Conservation (phyloP, 2,329 filamentous ascomycete species). For the Phaeosphaeriaceae sp. region DNA sequence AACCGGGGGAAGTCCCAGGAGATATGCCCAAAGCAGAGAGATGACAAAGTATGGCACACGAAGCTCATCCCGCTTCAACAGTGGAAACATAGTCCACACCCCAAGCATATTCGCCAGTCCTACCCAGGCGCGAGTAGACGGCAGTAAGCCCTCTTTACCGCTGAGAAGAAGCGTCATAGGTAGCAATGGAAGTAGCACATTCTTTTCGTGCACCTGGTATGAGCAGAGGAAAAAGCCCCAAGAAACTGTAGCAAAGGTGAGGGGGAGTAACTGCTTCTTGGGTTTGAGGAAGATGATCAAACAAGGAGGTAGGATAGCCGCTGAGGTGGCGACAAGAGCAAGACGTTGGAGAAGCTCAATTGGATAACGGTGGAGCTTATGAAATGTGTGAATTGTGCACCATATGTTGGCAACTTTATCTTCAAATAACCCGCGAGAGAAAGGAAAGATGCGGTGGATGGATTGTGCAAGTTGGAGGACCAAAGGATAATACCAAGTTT, state of each 20-base stretch:
- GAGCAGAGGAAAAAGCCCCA: constrained; percentile 99
- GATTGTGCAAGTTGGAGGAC: constrained; percentile 82
- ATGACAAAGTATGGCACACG: constrained; percentile 84
- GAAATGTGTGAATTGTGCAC: constrained; percentile 87
- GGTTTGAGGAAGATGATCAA: constrained; percentile 80
- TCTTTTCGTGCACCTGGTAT: constrained; percentile 99
- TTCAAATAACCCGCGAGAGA: constrained; percentile 93
- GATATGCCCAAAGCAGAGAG: constrained; percentile 86
- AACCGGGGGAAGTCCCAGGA: constrained; percentile 84
- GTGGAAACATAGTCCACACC: constrained; percentile 90
- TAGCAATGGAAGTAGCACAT: constrained; percentile 86
- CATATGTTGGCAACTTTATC: constrained; percentile 99
- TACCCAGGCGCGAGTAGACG: constrained; percentile 83
- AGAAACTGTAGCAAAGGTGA: constrained; percentile 80
- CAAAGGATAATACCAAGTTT: constrained; percentile 74
- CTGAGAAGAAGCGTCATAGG: constrained; percentile 91
- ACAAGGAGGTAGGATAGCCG: constrained; percentile 79
- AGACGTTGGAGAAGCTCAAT: constrained; percentile 74
- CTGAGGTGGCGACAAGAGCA: constrained; percentile 76
- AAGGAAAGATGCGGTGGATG: constrained; percentile 92
- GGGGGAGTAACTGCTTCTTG: constrained; percentile 75
- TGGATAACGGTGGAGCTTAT: constrained; percentile 83
- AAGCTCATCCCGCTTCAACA: constrained; percentile 84
- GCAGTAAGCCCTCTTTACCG: constrained; percentile 76
- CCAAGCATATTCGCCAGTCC: constrained; percentile 94